phyloP scores from a whole-genome alignment of 305 asterid genomes.

The Fraxinus sp. region DNA sequence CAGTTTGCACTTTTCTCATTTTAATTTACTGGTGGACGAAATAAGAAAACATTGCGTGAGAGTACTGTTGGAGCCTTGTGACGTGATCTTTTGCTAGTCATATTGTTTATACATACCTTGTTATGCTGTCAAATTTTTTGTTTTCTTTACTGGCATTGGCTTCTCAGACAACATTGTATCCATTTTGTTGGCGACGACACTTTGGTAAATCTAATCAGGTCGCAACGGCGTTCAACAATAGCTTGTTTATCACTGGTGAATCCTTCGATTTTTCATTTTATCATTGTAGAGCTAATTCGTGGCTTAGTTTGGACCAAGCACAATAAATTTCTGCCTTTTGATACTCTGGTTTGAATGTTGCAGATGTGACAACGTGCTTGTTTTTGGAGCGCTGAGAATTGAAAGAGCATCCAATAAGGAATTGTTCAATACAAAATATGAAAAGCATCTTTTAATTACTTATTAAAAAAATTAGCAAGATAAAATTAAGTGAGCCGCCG shows the following conservation, averaged over 20 bases:
- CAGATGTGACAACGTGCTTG: not conserved
- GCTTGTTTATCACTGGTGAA: not conserved
- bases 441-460: not conserved
- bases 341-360: not conserved
- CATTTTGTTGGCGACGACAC: not conserved
- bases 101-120: conserved; percentile 41
- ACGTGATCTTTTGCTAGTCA: conserved; percentile 27
- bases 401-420: not conserved
- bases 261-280: not conserved
- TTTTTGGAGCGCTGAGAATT: not conserved
- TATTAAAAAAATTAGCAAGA: not conserved
- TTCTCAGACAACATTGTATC: conserved; percentile 24
- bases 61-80: conserved; percentile 26
- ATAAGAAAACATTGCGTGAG: conserved; percentile 33
- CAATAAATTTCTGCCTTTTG: not conserved
- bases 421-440: not conserved
- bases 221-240: not conserved
- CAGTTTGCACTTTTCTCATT: conserved; percentile 79
- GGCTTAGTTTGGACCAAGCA: not conserved
- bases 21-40: conserved; percentile 92
- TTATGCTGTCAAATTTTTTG: conserved; percentile 27
- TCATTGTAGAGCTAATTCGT: not conserved
- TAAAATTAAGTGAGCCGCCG: not conserved
- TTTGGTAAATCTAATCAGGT: not conserved
- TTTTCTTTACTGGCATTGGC: conserved; percentile 26